phyloP scores from a whole-genome alignment of 345 rosid genomes.

The Corchorus olitorius region DNA sequence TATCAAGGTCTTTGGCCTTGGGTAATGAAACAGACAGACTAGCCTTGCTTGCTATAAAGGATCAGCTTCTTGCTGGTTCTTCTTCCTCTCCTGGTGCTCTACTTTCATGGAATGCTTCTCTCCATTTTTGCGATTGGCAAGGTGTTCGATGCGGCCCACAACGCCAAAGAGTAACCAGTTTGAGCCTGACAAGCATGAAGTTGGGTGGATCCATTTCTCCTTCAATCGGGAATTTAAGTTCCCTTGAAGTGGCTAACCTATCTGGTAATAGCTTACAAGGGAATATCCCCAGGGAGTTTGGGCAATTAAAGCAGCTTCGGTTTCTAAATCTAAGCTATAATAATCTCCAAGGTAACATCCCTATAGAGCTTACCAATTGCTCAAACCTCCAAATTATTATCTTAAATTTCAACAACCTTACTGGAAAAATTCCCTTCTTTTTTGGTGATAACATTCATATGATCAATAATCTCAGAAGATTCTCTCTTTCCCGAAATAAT shows the following conservation, averaged over 20 bases:
- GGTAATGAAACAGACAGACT: neutral
- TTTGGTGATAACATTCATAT: neutral
- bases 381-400: neutral
- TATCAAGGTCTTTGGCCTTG: neutral
- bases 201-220: neutral
- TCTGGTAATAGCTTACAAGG: constrained; percentile 19
- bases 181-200: neutral
- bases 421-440: neutral
- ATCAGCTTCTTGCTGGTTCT: constrained; percentile 12
- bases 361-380: neutral
- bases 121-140: constrained; percentile 30
- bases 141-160: constrained; percentile 25
- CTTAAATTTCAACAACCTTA: neutral
- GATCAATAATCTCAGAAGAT: neutral
- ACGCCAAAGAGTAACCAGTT: constrained; percentile 22
- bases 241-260: too few relatives aligned
- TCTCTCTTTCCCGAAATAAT: neutral
- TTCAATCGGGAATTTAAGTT: neutral
- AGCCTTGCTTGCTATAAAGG: constrained; percentile 7
- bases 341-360: constrained; percentile 1
- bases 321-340: constrained; percentile 4
- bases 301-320: constrained; percentile 12
- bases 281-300: constrained; percentile 18
- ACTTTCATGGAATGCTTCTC: constrained; percentile 14
- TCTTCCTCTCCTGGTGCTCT: neutral